Percentiles rank a stretch among this genome's conserved stretches.
These are phyloP conservation scores for Paraconiothyrium brasiliense DNA, from an alignment of 2,329 filamentous ascomycete genomes.

Conservation along the genomic window DNA sequence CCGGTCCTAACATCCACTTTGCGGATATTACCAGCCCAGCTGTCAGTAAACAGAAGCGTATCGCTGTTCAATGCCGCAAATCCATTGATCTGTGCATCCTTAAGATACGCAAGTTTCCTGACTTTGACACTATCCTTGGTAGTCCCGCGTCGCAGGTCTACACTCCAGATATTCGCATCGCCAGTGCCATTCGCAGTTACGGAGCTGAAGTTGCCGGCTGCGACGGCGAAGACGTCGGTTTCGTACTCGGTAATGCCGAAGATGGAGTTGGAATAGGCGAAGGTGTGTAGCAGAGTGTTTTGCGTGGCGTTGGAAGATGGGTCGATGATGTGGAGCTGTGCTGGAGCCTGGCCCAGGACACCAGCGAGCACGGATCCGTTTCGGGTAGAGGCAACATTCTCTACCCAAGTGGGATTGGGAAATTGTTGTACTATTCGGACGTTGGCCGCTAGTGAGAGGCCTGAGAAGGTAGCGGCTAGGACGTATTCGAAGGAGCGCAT, in stretches of 20 bases:
- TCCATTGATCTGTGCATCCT: constrained; percentile 32
- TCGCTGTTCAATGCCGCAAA: constrained; percentile 26
- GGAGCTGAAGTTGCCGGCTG: constrained; percentile 27
- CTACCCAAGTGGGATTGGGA: constrained; percentile 40
- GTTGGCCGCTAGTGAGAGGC: not conserved
- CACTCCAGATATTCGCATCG: constrained; percentile 28
- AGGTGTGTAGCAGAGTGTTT: constrained; percentile 37
- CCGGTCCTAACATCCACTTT: constrained; percentile 21
- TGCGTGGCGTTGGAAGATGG: constrained; percentile 30
- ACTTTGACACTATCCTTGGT: constrained; percentile 5
- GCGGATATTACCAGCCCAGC: constrained; percentile 28
- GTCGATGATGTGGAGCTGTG: constrained; percentile 48
- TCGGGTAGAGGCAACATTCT: constrained; percentile 51
- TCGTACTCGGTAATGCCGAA: constrained; percentile 50
- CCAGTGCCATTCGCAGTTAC: constrained; percentile 17
- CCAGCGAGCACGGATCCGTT: constrained; percentile 51
- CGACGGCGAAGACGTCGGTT: constrained; percentile 46
- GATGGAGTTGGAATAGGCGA: constrained; percentile 34
- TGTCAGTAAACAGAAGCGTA: constrained; percentile 37
- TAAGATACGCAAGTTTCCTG: constrained; percentile 28
- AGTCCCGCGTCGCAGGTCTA: constrained; percentile 22
- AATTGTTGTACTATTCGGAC: constrained; percentile 36
- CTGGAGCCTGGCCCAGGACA: constrained; percentile 34
- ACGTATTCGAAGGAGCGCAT: not conserved
- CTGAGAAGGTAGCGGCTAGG: not conserved